These are phyloP conservation scores for Globisporangium paroecandrum DNA, from an alignment of 352 stramenopile species.

Conservation along the genomic window DNA sequence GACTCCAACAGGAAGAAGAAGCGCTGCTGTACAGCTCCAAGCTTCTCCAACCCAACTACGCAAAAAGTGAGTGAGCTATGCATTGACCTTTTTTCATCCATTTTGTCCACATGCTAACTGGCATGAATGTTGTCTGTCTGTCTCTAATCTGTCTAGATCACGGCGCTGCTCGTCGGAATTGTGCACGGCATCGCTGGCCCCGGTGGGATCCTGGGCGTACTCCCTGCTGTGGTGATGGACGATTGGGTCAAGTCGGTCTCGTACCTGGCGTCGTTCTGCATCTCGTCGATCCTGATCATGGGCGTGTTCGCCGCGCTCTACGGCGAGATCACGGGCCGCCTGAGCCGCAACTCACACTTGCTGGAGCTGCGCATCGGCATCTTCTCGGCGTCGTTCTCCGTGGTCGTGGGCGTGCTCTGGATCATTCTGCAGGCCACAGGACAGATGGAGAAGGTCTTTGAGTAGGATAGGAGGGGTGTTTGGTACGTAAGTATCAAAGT, in stretches of 20 bases:
- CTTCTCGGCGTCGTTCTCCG: slow-evolving; percentile 67
- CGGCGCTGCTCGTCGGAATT: slow-evolving; percentile 79
- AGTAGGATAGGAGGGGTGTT: slow-evolving; percentile 21
- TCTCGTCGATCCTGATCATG: slow-evolving; percentile 90
- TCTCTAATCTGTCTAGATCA: slow-evolving; percentile 27
- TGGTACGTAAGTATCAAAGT: neutral
- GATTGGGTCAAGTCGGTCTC: slow-evolving; percentile 61
- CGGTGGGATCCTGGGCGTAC: slow-evolving; percentile 67
- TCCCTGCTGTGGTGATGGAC: slow-evolving; percentile 79
- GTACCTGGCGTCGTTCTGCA: slow-evolving; percentile 88
- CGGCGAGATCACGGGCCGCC: slow-evolving; percentile 59
- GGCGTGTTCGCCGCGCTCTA: slow-evolving; percentile 86
- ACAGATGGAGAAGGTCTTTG: slow-evolving; percentile 69
- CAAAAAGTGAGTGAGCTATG: slow-evolving; percentile 27
- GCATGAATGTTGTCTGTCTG: no score
- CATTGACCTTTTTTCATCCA: neutral
- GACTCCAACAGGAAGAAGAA: slow-evolving; percentile 18
- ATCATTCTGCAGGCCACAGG: slow-evolving; percentile 67
- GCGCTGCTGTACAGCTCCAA: slow-evolving; percentile 32
- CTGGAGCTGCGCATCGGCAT: slow-evolving; percentile 71
- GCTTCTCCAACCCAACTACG: slow-evolving; percentile 48
- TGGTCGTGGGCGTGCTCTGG: slow-evolving; percentile 74
- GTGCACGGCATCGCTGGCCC: slow-evolving; percentile 77
- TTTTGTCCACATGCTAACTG: neutral
- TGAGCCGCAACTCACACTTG: slow-evolving; percentile 47